Conservation (phyloP, 1,139 yeast genomes). For the Taphrina wiesneri region DNA sequence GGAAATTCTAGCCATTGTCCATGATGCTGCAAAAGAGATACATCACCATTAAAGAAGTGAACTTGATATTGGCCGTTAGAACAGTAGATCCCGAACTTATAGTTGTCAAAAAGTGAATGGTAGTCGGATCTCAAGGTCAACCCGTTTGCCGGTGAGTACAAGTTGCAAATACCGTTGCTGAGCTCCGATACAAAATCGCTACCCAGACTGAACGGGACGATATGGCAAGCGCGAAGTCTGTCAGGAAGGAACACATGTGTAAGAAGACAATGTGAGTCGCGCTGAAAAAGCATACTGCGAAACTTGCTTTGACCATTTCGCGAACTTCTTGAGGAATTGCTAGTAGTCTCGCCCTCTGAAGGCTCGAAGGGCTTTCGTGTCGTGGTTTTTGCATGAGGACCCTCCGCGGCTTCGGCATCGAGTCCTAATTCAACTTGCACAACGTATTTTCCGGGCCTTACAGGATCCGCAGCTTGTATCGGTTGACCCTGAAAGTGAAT, state of each 20-base stretch:
- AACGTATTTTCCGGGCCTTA: not conserved
- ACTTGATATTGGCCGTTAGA: not conserved
- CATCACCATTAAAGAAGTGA: not conserved
- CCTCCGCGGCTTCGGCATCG: not conserved
- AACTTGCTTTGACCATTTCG: conserved; percentile 8
- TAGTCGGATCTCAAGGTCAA: conserved; percentile 10
- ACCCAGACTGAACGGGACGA: not conserved
- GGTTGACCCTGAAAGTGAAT: not conserved
- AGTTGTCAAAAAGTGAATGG: conserved; percentile 1
- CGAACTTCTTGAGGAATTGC: conserved; percentile 2
- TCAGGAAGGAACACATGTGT: not conserved
- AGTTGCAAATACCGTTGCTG: not conserved
- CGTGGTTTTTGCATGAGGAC: conserved; percentile 1
- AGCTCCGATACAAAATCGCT: not conserved
- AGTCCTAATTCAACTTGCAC: not conserved
- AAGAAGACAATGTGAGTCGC: not conserved
- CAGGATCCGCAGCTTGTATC: not conserved
- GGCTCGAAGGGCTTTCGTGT: conserved; percentile 2
- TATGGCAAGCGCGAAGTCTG: conserved; percentile 6
- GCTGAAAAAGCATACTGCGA: not conserved
- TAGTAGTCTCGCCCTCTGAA: not conserved
- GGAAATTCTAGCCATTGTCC: conserved; percentile 7
- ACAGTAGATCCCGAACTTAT: not conserved
- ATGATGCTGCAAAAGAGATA: not conserved
- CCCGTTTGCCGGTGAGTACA: conserved; percentile 1